A percentile compares a stretch with the other conserved stretches of the same genome.
phyloP scores from a whole-genome alignment of 108 stramenopile genomes.

The Conticribra weissflogii region DNA sequence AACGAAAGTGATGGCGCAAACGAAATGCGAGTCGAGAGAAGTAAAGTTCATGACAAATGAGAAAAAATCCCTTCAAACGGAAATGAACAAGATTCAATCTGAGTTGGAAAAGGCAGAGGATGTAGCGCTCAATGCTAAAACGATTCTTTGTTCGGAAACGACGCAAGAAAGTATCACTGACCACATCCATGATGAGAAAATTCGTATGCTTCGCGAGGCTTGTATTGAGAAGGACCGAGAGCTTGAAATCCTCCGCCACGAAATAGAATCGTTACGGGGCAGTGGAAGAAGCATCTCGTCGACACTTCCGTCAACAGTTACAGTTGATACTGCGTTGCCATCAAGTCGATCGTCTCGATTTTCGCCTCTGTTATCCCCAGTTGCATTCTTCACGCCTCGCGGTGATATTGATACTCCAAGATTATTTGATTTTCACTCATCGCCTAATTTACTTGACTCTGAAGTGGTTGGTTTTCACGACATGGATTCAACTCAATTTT shows the following conservation, averaged over 20 bases:
- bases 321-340: constrained; percentile 18
- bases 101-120: too few relatives aligned
- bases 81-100: too few relatives aligned
- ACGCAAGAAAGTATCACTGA: constrained; percentile 3
- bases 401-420: constrained; percentile 7
- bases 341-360: neutral
- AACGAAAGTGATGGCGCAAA: constrained; percentile 30
- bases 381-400: constrained; percentile 2
- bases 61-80: too few relatives aligned
- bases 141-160: constrained; percentile 15
- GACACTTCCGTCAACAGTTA: constrained; percentile 31
- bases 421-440: constrained; percentile 7
- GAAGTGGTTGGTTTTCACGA: constrained; percentile 32
- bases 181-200: constrained; percentile 30
- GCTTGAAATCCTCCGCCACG: constrained; percentile 37
- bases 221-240: constrained; percentile 44
- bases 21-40: constrained; percentile 48
- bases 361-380: constrained; percentile 9
- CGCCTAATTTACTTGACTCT: constrained; percentile 44
- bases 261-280: constrained; percentile 47
- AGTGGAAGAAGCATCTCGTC: constrained; percentile 24
- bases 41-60: too few relatives aligned
- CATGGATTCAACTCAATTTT: constrained; percentile 34
- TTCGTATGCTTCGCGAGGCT: constrained; percentile 30
- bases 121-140: too few relatives aligned